Base-by-base conservation (phyloP, 164 flowering plant species). In the Protea cynaroides region DNA sequence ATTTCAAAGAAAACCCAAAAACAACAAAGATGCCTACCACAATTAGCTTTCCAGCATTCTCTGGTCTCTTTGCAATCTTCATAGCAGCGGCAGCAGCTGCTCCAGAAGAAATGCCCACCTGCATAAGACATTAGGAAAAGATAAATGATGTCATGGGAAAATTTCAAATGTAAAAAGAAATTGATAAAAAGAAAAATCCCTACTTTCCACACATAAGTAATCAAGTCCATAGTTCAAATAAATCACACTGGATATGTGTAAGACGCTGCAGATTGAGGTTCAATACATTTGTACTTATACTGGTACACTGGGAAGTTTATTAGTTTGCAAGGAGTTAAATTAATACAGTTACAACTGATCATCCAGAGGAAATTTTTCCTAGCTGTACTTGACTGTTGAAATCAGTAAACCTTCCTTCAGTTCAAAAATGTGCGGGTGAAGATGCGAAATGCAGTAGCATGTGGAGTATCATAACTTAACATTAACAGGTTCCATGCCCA, bases 81-180 rank as follows among this genome's bases (percentile, higher is more conserved):
- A 89, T 72, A 46, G 98, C 97, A 60, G 97, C 97, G 36, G 85
- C 84, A 7, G 96, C 90, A 0, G 95, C 96, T 0, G 97, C 98
- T 56, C 97, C 98, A 52, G 97, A 94, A 56, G 98, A 94, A 72
- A 91, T 89, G 13, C 97, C 96, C 58, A 89, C 98, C 98, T 92
- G 78, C 63, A 65, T 23, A 62, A 67, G 19, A 54, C n/a, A 25
- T 17, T 53, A 57, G 38, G 58, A 56, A 25, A 25, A 18, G 58
- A 25, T 2, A 18, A 56, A 25, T n/a, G 25, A 25, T 13, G 18
- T 25, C 7, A 25, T 7, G 3, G 17, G 14, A 6, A 19, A 19
- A 7, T 4, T 52, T 19, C 10, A 52, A 19, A 4, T 52, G 19
- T 8, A 29, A 29, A 29, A 29, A 29, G 4, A 29, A 29, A 29